Conservation (phyloP, 495 filamentous ascomycete genomes). For the Annulohypoxylon stygium region DNA sequence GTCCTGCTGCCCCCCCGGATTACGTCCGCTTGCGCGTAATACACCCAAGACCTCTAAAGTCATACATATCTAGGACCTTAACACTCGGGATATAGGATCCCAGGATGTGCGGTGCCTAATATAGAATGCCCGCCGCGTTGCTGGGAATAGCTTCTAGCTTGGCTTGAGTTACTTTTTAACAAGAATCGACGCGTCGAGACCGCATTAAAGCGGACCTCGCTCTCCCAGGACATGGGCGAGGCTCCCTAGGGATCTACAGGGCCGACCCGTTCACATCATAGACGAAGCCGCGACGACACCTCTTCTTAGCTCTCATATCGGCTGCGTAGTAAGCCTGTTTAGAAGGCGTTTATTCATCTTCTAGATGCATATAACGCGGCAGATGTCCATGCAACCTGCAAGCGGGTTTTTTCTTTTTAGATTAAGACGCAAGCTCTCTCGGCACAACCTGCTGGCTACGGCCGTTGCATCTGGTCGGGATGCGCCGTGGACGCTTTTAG, state of each 20-base stretch:
- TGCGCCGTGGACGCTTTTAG: background rate
- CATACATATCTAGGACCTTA: constrained; percentile 10
- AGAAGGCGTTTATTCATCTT: background rate
- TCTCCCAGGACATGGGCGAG: constrained; percentile 11
- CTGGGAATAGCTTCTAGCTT: background rate
- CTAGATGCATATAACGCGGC: constrained; percentile 8
- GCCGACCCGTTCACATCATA: constrained; percentile 15
- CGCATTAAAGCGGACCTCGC: constrained; percentile 31
- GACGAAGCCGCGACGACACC: constrained; percentile 9
- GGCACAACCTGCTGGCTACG: constrained; percentile 28
- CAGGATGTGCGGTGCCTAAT: background rate
- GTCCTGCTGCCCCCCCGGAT: background rate
- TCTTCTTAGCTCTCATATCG: constrained; percentile 2
- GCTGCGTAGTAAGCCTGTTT: constrained; percentile 30
- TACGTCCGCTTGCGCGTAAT: background rate
- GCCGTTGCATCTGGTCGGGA: constrained; percentile 29
- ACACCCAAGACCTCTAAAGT: constrained; percentile 9
- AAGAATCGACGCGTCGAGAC: constrained; percentile 26
- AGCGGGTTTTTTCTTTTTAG: background rate
- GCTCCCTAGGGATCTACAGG: constrained; percentile 15
- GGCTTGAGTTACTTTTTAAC: constrained; percentile 24
- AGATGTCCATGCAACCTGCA: constrained; percentile 24
- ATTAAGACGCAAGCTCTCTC: constrained; percentile 2
- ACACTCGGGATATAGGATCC: constrained; percentile 3
- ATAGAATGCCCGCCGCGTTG: constrained; percentile 4